phyloP scores from a whole-genome alignment of 163 green algal species.

The Volvox carteri region DNA sequence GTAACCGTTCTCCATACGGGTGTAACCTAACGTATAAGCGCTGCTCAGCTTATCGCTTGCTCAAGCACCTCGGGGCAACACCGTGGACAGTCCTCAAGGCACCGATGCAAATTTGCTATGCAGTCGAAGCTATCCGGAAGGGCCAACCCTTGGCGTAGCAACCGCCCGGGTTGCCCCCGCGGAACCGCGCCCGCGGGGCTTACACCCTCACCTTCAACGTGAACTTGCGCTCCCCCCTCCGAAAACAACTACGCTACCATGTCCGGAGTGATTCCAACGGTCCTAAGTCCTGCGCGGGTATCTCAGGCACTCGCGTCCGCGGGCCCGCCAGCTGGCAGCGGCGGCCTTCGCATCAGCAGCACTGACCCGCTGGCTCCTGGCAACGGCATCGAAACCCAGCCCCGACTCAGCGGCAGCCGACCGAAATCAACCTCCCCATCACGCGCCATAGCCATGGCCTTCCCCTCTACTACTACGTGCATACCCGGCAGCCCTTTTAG shows the following conservation, averaged over 20 bases:
- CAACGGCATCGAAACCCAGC: not conserved
- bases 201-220: not conserved
- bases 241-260: not conserved
- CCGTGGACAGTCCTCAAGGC: not conserved
- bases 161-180: not conserved
- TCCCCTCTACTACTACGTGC: too few species aligned
- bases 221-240: not conserved
- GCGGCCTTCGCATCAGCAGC: slow-evolving; percentile 2
- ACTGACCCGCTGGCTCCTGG: not conserved
- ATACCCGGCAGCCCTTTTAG: not conserved
- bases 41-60: not conserved
- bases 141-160: not conserved
- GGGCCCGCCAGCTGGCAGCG: slow-evolving; percentile 25
- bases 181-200: not conserved
- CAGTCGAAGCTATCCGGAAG: not conserved
- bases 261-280: not conserved
- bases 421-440: slow-evolving; percentile 15
- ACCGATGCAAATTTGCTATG: not conserved
- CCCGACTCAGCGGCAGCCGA: not conserved
- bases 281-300: slow-evolving; percentile 15
- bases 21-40: slow-evolving; percentile 17
- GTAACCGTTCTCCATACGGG: too few species aligned
- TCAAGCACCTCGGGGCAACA: not conserved
- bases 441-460: not conserved
- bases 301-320: slow-evolving; percentile 4